Base-by-base conservation (phyloP, 805 yeast species). In the Blastobotrys americana region DNA sequence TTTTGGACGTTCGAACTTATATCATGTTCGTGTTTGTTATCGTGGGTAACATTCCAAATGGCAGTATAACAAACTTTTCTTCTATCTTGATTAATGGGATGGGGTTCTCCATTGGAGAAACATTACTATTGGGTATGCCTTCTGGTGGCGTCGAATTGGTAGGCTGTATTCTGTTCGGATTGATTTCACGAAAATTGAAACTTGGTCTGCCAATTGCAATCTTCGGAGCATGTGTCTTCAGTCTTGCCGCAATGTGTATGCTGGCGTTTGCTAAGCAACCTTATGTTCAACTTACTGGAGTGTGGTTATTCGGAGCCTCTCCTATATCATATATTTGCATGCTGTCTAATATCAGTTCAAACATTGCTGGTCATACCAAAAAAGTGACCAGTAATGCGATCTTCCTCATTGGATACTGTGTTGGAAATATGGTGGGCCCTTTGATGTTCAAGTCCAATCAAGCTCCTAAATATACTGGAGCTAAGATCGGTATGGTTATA, bases 281-380 rank as follows among this genome's bases (percentile, higher is more conserved):
- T 13, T 19, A 22, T 9, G 43, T 41, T 13, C 53, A 50, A 38
- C 38, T 48, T n/a, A 48, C 47, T 8, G 54, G 54, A 9, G 41
- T 39, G 28, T 42, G 34, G 18, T 22, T 46, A 13, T 43, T 34
- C n/a, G 43, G 41, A 16, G 36, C 46, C 5, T 27, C 49, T 2
- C 42, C 51, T 13, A 34, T 42, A 10, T 27, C 44, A 4, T 40
- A 41, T n/a, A 44, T 42, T 8, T 47, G 48, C 27, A 35, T 46
- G 33, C 39, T 41, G 16, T 35, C 47, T 21, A 38, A 43, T 28
- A 45, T 47, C 19, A 13, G 22, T 22, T 66, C 76, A 2, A 72
- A 83, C 58, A 73, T 80, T 28, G 79, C 88, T 1, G 93, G 93
- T 9, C 75, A 77, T 50, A 82, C 89, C n/a, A 84, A 84, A 61